Evolutionary conservation across 768 basidiomycete genomes (phyloP).

Genomic region (Cubamyces sp.): DNA sequence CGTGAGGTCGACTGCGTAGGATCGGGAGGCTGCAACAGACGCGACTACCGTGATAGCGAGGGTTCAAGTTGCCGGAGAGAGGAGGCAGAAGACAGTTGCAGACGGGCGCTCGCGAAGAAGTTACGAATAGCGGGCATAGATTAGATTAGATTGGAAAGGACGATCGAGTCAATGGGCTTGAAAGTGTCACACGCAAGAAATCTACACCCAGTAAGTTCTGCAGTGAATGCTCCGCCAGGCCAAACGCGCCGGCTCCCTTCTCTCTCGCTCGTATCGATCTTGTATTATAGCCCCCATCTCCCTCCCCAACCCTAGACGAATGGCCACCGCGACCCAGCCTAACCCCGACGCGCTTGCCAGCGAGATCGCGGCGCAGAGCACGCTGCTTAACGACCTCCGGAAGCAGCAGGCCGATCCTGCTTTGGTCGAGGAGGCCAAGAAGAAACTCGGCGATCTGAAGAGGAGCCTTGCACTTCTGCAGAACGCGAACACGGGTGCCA

Average conservation of each 20-base stretch:
- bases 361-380: conserved; percentile 59
- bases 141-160: conserved; percentile 21
- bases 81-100: too few relatives aligned
- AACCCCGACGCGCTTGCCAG: conserved; percentile 48
- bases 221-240: conserved; percentile 23
- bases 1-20: too few relatives aligned
- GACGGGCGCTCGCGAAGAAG: too few relatives aligned
- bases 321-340: conserved; percentile 41
- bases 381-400: conserved; percentile 64
- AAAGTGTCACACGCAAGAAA: conserved; percentile 21
- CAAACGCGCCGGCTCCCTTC: conserved; percentile 9
- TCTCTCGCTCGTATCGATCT: conserved; percentile 17
- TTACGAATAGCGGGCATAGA: too few relatives aligned
- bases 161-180: conserved; percentile 21
- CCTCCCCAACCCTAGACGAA: conserved; percentile 25
- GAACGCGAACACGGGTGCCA: conserved; percentile 36
- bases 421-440: conserved; percentile 63
- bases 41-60: too few relatives aligned
- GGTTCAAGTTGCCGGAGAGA: too few relatives aligned
- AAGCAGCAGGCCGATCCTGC: conserved; percentile 55
- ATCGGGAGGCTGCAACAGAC: too few relatives aligned
- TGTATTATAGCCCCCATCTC: conserved; percentile 14
- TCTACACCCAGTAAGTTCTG: conserved; percentile 10
- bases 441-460: conserved; percentile 73
- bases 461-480: conserved; percentile 47